phyloP scores from a whole-genome alignment of 2,329 filamentous ascomycete genomes.

The Colletotrichum sojae region DNA sequence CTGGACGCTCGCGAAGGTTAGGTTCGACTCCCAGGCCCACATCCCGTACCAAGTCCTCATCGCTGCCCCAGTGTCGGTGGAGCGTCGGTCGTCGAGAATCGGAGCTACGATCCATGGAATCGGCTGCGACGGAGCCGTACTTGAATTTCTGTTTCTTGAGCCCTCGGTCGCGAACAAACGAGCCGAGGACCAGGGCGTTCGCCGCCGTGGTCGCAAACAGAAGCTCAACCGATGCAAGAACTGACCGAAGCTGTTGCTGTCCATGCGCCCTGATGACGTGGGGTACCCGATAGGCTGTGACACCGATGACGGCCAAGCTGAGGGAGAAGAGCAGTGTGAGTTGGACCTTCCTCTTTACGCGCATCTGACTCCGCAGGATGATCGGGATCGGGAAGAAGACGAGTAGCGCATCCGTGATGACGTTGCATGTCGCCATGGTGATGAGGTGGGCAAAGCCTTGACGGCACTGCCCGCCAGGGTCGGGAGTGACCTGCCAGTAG shows the following conservation, averaged over 20 bases:
- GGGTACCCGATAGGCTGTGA: slow-evolving; percentile 86
- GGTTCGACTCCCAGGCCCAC: slow-evolving; percentile 78
- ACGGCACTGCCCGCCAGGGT: slow-evolving; percentile 88
- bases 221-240: slow-evolving; percentile 91
- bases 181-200: slow-evolving; percentile 91
- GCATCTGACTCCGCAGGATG: slow-evolving; percentile 84
- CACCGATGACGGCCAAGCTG: slow-evolving; percentile 83
- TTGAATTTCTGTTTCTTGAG: slow-evolving; percentile 91
- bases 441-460: slow-evolving; percentile 89
- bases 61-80: slow-evolving; percentile 84
- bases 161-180: slow-evolving; percentile 91
- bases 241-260: slow-evolving; percentile 87
- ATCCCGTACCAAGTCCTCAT: slow-evolving; percentile 89
- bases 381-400: slow-evolving; percentile 92
- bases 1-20: slow-evolving; percentile 60
- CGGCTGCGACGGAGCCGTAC: slow-evolving; percentile 70
- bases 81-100: slow-evolving; percentile 63
- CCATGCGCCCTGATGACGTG: slow-evolving; percentile 80
- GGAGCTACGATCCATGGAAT: slow-evolving; percentile 71
- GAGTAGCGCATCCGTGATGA: slow-evolving; percentile 89
- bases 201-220: slow-evolving; percentile 89
- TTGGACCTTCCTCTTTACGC: slow-evolving; percentile 81
- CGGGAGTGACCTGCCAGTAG: slow-evolving; percentile 87
- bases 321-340: slow-evolving; percentile 87
- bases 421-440: slow-evolving; percentile 90